A percentile compares a stretch with the other conserved stretches of the same genome.
These are phyloP conservation scores for Pyrus pyrifolia DNA, from an alignment of 306 rosid genomes.

Conservation along the genomic window DNA sequence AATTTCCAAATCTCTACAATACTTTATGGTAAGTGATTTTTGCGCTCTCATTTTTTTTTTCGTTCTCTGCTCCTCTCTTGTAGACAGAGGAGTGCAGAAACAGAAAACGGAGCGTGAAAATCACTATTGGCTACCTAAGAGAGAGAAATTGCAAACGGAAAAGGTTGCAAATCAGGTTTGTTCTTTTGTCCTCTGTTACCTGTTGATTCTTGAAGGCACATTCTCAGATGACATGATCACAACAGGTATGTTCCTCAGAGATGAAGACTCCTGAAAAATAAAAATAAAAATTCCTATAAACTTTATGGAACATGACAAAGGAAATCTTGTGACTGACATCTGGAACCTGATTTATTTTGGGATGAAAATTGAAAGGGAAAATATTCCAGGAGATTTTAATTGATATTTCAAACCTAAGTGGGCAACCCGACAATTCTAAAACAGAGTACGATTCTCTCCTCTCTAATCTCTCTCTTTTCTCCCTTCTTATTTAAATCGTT, in stretches of 20 bases:
- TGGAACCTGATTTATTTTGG: conserved; percentile 27
- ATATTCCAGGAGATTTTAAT: conserved; percentile 25
- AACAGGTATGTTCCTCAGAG: conserved; percentile 84
- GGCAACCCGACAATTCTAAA: conserved; percentile 17
- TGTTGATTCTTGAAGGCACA: conserved; percentile 83
- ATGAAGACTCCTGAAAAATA: conserved; percentile 75
- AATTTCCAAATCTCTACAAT: neutral
- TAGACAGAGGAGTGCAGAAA: too few relatives aligned
- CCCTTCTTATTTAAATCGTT: too few relatives aligned
- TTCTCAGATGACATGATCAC: conserved; percentile 96
- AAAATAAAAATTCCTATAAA: conserved; percentile 16
- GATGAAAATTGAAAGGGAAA: conserved; percentile 15
- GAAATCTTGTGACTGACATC: conserved; percentile 14
- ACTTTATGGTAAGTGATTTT: neutral
- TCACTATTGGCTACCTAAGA: neutral
- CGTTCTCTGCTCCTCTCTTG: too few relatives aligned
- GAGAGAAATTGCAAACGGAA: neutral
- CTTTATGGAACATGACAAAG: neutral
- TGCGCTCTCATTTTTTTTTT: too few relatives aligned
- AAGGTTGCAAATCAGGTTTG: neutral
- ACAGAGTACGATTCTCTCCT: too few relatives aligned
- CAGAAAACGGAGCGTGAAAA: too few relatives aligned
- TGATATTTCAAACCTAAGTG: conserved; percentile 13
- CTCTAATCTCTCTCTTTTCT: too few relatives aligned
- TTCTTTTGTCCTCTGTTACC: conserved; percentile 29